A percentile compares a stretch with the other conserved stretches of the same genome.
These are phyloP conservation scores for Cladorrhinum sp. DNA, from an alignment of 2,329 filamentous ascomycete genomes.

Conservation along the genomic window DNA sequence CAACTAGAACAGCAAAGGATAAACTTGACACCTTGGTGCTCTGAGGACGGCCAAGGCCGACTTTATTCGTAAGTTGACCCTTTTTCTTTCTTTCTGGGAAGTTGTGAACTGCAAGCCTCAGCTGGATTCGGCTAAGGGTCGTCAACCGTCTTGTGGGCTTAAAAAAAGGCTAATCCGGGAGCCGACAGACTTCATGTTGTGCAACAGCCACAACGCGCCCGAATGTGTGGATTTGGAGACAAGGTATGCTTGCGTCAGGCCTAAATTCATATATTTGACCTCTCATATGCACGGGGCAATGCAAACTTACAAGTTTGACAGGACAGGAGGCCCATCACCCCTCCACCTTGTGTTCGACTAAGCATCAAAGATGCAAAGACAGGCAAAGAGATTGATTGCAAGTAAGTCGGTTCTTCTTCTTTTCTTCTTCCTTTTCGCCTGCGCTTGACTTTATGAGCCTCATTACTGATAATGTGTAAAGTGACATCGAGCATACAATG, in stretches of 20 bases:
- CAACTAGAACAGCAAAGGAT: constrained; percentile 25
- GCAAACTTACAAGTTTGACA: constrained; percentile 37
- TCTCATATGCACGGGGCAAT: neutral
- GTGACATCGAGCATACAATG: constrained; percentile 55
- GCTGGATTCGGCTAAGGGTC: neutral
- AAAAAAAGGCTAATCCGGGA: constrained; percentile 18
- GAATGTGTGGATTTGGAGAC: constrained; percentile 99
- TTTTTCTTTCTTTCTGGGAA: neutral
- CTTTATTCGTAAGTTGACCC: constrained; percentile 25
- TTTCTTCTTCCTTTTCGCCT: neutral
- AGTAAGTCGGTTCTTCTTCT: constrained; percentile 50
- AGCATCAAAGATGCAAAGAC: constrained; percentile 72
- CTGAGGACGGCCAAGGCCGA: constrained; percentile 24
- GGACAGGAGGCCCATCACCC: constrained; percentile 94
- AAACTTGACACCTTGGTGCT: constrained; percentile 27
- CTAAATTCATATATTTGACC: neutral
- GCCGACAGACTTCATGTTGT: constrained; percentile 66
- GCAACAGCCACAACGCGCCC: constrained; percentile 87
- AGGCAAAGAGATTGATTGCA: constrained; percentile 78
- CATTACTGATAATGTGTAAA: constrained; percentile 32
- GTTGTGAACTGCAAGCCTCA: neutral
- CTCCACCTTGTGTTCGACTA: constrained; percentile 85
- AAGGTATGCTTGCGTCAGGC: constrained; percentile 60
- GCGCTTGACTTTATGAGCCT: neutral
- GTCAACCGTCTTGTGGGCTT: neutral